Evolutionary conservation across 2,329 filamentous ascomycete genomes (phyloP).

Genomic region (Rachicladosporium sp.): DNA sequence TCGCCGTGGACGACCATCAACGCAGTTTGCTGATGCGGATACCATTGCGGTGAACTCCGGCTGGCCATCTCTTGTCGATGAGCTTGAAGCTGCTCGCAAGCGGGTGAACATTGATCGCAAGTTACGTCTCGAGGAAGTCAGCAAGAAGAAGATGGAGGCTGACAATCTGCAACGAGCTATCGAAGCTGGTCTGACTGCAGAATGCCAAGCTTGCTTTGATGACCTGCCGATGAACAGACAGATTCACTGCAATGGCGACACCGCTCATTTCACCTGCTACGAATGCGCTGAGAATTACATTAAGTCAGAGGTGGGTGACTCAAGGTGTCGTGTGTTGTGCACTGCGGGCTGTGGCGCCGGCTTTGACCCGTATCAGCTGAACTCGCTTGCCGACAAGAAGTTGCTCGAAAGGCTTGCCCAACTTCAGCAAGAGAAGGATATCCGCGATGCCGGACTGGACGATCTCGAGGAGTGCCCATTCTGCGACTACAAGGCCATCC

Average conservation of each 20-base stretch:
- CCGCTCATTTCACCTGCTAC: slow-evolving; percentile 56
- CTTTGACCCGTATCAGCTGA: slow-evolving; percentile 46
- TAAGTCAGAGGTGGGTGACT: slow-evolving; percentile 54
- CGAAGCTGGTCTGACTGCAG: slow-evolving; percentile 40
- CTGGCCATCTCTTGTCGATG: slow-evolving; percentile 14
- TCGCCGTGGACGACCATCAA: slow-evolving; percentile 12
- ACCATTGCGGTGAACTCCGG: slow-evolving; percentile 13
- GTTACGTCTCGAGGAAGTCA: slow-evolving; percentile 10
- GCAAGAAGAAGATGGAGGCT: slow-evolving; percentile 20
- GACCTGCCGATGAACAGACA: slow-evolving; percentile 55
- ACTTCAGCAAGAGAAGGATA: slow-evolving; percentile 57
- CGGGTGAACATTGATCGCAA: slow-evolving; percentile 11
- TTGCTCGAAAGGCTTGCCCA: slow-evolving; percentile 52
- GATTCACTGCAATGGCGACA: slow-evolving; percentile 51
- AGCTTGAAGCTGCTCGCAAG: slow-evolving; percentile 24
- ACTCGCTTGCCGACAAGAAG: slow-evolving; percentile 45
- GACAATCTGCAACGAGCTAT: slow-evolving; percentile 23
- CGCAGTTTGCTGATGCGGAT: slow-evolving; percentile 10
- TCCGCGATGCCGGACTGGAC: slow-evolving; percentile 59
- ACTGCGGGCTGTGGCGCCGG: slow-evolving; percentile 50
- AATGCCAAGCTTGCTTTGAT: slow-evolving; percentile 56
- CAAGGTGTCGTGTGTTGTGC: slow-evolving; percentile 55
- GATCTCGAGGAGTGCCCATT: slow-evolving; percentile 68
- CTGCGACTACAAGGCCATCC: slow-evolving; percentile 68
- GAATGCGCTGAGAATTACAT: slow-evolving; percentile 54